phyloP scores from a whole-genome alignment of 352 stramenopile species.

The Thraustochytrium striatum region DNA sequence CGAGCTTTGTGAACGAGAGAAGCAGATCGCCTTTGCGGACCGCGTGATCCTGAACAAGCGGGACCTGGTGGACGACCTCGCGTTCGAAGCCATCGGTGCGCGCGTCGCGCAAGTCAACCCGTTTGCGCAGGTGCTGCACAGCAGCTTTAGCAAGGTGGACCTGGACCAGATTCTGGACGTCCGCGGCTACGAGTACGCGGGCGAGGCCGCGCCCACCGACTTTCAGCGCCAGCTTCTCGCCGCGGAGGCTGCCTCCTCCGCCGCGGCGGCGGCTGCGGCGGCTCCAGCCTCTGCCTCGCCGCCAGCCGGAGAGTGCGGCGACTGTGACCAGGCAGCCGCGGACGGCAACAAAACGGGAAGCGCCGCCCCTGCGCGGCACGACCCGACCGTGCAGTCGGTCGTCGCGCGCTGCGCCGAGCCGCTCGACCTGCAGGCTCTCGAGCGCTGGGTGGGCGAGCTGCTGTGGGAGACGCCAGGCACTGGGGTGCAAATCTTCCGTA shows the following conservation, averaged over 20 bases:
- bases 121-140: slow-evolving; percentile 58
- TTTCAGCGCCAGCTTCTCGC: slow-evolving; percentile 27
- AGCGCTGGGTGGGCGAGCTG: slow-evolving; percentile 30
- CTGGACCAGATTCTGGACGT: slow-evolving; percentile 56
- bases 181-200: slow-evolving; percentile 54
- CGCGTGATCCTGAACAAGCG: slow-evolving; percentile 97
- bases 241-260: background rate
- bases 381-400: slow-evolving; percentile 38
- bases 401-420: slow-evolving; percentile 2
- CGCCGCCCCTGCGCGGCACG: slow-evolving; percentile 8
- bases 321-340: background rate
- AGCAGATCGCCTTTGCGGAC: slow-evolving; percentile 97
- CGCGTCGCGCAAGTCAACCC: slow-evolving; percentile 64
- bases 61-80: slow-evolving; percentile 82
- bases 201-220: background rate
- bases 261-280: background rate
- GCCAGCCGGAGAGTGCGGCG: background rate
- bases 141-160: slow-evolving; percentile 53
- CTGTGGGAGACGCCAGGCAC: slow-evolving; percentile 41
- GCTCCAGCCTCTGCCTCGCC: too few species aligned
- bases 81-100: slow-evolving; percentile 52
- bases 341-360: background rate
- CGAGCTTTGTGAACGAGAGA: slow-evolving; percentile 70
- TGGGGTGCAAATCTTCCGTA: slow-evolving; percentile 22
- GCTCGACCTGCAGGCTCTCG: background rate